Base-by-base conservation (phyloP, 805 yeast genomes). In the Deakozyma indianensis region DNA sequence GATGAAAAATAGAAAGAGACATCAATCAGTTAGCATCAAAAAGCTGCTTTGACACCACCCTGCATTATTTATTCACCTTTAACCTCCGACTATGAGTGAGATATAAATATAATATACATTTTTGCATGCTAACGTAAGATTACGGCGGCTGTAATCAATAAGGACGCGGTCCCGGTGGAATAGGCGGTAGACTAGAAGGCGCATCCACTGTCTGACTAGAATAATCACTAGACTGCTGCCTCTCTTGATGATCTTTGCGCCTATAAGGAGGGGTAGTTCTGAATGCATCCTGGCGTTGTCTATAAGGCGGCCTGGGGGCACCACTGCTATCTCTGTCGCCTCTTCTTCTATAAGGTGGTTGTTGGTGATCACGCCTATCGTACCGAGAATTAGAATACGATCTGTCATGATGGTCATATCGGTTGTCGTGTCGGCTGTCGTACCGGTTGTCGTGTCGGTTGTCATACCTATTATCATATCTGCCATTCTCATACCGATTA, bases 1-100 rank as follows among this genome's bases (percentile, higher is more conserved):
- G 76, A 70, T 73, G 54, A 74, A 75, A 5, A n/a, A n/a, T 7
- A 9, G 21, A 5, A 41, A 41, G 20, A 22, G 3, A 21, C 20
- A 32, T 7, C 11, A n/a, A 7, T n/a, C 38, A 5, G 11, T 32
- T 7, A n/a, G 18, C 18, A 14, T 32, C 20, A 32, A n/a, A 32
- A 32, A n/a, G 38, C 18, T 32, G 7, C 18, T 32, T 32, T 32
- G 38, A 32, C 38, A 32, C 7, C 7, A 9, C 14, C 28, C 16
- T 7, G 38, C 38, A 32, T 32, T 32, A 32, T 32, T 32, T 32
- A 32, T 32, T 32, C 38, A n/a, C 18, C 18, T n/a, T 32, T 5
- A 25, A 14, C 28, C 28, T 9, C 28, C 28, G 11, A 25, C 28
- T 25, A 25, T 9, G 7, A 14, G 14, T 25, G 28, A 25, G 7